Evolutionary conservation across 345 rosid species (phyloP).

Genomic region (Ricinus communis): DNA sequence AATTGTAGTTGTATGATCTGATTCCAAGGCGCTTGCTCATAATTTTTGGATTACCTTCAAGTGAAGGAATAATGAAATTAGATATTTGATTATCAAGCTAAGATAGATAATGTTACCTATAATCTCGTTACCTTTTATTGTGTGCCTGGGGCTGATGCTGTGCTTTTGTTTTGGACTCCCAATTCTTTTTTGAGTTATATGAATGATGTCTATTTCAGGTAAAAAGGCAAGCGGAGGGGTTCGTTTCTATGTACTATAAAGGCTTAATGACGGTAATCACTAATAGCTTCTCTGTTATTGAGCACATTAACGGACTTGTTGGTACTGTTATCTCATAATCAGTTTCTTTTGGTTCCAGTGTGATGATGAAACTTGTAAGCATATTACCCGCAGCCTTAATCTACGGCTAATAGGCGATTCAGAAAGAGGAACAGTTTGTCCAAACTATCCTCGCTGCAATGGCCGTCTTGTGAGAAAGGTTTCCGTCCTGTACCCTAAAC

Average conservation of each 20-base stretch:
- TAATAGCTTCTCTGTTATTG: not conserved
- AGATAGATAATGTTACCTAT: too few relatives aligned
- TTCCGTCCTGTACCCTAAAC: not conserved
- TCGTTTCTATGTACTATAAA: conserved; percentile 72
- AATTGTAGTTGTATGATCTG: not conserved
- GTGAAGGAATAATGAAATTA: not conserved
- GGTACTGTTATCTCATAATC: conserved; percentile 1
- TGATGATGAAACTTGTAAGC: conserved; percentile 93
- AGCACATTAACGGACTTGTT: not conserved
- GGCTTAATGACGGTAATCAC: conserved; percentile 85
- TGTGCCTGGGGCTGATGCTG: not conserved
- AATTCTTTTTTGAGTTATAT: not conserved
- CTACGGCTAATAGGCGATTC: conserved; percentile 70
- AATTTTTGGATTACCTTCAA: not conserved
- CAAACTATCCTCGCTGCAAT: conserved; percentile 85
- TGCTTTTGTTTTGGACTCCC: not conserved
- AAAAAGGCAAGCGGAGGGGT: conserved; percentile 72
- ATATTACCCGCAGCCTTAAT: conserved; percentile 65
- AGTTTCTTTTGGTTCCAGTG: conserved; percentile 49
- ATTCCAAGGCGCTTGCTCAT: not conserved
- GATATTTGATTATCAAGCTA: not conserved
- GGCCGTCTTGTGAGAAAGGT: conserved; percentile 87
- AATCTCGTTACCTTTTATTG: too few relatives aligned
- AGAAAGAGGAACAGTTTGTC: conserved; percentile 96
- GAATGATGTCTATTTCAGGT: conserved; percentile 52